Conservation (phyloP, 192 early-diverging fungal genomes). For the Backusella parvicylindrica region DNA sequence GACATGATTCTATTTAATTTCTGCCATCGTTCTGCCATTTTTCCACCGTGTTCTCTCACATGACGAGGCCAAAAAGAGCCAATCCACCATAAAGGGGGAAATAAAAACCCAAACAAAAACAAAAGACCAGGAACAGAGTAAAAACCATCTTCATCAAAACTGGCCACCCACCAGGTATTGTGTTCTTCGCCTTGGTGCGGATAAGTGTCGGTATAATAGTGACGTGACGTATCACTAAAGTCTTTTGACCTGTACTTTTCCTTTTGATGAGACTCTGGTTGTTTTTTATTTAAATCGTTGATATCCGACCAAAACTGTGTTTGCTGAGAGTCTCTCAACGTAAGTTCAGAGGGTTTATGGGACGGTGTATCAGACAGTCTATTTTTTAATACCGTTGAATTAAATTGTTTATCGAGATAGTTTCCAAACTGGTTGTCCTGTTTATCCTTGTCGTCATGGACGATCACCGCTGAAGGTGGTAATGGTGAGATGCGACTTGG, state of each 20-base stretch:
- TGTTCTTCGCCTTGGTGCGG: background rate
- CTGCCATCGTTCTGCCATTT: constrained; percentile 30
- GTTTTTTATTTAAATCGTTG: background rate
- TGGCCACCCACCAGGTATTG: constrained; percentile 12
- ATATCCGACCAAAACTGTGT: background rate
- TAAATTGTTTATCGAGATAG: constrained; percentile 4
- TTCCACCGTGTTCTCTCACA: constrained; percentile 13
- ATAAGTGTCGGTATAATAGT: background rate
- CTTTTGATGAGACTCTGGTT: background rate
- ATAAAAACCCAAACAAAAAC: constrained; percentile 24
- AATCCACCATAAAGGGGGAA: constrained; percentile 27
- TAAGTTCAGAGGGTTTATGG: background rate
- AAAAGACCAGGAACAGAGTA: constrained; percentile 14
- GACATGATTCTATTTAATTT: constrained; percentile 25
- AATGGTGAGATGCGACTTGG: background rate
- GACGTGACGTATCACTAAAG: background rate
- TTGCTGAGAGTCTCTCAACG: background rate
- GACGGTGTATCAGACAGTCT: background rate
- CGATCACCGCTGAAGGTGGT: background rate
- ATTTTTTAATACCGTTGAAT: background rate
- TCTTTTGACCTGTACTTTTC: background rate
- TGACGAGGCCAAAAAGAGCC: constrained; percentile 23
- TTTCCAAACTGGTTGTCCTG: constrained; percentile 7
- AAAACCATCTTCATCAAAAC: constrained; percentile 19
- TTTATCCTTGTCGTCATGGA: background rate